phyloP scores from a whole-genome alignment of 495 filamentous ascomycete species.

The Ramalina intermedia region DNA sequence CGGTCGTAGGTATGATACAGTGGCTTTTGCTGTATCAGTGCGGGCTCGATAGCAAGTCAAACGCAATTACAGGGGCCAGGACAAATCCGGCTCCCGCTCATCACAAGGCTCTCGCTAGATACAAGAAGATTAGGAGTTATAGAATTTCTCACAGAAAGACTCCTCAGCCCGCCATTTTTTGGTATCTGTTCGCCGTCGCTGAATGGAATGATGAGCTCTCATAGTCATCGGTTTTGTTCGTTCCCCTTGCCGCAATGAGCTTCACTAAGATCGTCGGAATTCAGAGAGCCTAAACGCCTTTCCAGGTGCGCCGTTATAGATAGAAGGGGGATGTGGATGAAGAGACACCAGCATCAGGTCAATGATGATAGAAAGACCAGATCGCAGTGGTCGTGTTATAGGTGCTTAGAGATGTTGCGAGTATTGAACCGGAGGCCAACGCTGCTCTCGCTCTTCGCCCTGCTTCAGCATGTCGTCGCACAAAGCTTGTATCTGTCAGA shows the following conservation, averaged over 20 bases:
- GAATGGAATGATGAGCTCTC: not conserved
- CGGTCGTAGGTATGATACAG: not conserved
- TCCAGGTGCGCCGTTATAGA: too few relatives aligned
- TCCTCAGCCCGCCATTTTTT: not conserved
- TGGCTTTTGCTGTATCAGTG: not conserved
- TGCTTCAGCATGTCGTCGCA: conserved; percentile 2
- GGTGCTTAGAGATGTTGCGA: not conserved
- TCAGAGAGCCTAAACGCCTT: not conserved
- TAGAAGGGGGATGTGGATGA: too few relatives aligned
- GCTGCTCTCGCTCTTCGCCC: conserved; percentile 2
- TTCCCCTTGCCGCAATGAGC: not conserved
- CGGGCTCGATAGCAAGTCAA: not conserved
- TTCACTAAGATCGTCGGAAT: not conserved
- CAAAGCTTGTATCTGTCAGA: not conserved
- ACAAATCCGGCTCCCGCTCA: not conserved
- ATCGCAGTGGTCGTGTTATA: not conserved
- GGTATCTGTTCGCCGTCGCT: conserved; percentile 1
- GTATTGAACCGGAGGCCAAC: not conserved
- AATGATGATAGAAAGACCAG: not conserved
- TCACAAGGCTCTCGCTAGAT: not conserved
- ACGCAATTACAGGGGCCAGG: not conserved
- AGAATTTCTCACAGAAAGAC: not conserved
- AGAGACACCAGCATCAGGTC: too few relatives aligned
- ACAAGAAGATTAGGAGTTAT: not conserved
- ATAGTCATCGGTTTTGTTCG: not conserved